Percentiles rank a stretch among this genome's conserved stretches.
Conservation (phyloP, 2,329 filamentous ascomycete genomes). For the Domatiomyces globalis region DNA sequence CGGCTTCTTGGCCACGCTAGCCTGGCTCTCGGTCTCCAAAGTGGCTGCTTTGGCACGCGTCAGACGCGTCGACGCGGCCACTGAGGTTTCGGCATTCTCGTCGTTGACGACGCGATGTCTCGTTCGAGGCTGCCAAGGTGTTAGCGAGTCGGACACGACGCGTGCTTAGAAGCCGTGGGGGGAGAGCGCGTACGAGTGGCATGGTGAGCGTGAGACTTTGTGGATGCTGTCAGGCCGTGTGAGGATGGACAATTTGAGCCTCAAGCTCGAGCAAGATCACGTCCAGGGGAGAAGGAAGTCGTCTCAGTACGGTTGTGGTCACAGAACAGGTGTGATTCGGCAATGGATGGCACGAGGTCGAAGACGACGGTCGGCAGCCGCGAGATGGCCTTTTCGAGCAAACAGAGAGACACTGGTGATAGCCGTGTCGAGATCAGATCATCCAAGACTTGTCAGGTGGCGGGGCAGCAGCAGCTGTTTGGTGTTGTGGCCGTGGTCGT, state of each 20-base stretch:
- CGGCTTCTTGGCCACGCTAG: constrained; percentile 49
- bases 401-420: background rate
- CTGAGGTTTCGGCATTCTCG: constrained; percentile 85
- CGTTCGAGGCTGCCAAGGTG: constrained; percentile 47
- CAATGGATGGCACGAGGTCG: background rate
- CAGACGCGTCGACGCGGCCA: constrained; percentile 56
- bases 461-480: background rate
- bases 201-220: constrained; percentile 12
- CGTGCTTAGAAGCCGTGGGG: constrained; percentile 2
- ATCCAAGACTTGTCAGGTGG: background rate
- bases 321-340: background rate
- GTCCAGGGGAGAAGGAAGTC: background rate
- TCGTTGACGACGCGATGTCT: constrained; percentile 66
- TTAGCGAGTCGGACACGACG: constrained; percentile 26
- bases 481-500: background rate
- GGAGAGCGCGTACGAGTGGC: constrained; percentile 15
- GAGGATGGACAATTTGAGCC: background rate
- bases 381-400: background rate
- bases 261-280: background rate
- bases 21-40: constrained; percentile 30
- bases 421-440: background rate
- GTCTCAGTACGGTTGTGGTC: background rate
- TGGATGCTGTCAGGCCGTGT: constrained; percentile 3
- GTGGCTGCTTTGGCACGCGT: constrained; percentile 86
- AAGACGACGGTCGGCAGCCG: background rate